Base-by-base conservation (phyloP, 208 protist genomes). In the Trypanosoma platydactyli region DNA sequence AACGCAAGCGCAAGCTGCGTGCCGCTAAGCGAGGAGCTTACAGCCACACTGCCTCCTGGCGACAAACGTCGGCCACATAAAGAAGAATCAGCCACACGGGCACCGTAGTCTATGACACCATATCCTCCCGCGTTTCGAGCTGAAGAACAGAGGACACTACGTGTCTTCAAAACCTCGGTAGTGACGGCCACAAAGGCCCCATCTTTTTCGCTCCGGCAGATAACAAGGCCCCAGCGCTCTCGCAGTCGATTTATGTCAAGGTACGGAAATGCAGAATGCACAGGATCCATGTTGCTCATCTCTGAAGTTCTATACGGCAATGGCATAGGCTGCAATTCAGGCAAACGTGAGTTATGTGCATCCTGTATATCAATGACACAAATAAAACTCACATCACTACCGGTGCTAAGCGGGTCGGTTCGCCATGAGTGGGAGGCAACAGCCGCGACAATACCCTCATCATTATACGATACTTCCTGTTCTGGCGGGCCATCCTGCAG, bases 341-440 rank as follows among this genome's bases (percentile, higher is more conserved):
- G 33, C 12, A 25, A 27, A 20, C 3, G 30, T 30, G 30, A 41
- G 18, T 9, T 7, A 16, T 22, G 9, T 30, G 20, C 24, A 1
- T 86, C 80, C 7, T 67, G 56, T 24, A 94, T 57, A 16, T 81
- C 73, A 20, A 88, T 72, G 16, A 81, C 42, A 59, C 66, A 71
- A 59, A 71, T 42, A 56, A 84, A 94, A 12, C 77, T 71, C 11
- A 78, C 80, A 71, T 94, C 84, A 50, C 54, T 61, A 24, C 53
- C 55, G 1, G 40, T 30, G 5, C 33, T 46, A 25, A 86, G 52
- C n/a, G 83, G 78, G 40, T 64, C 44, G 1, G 68, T 65, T 5
- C 88, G 82, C 78, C 84, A 89, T 16, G 82, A 62, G 13, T 74
- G 58, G 29, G 27, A 42, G 29, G 83, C 77, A 4, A 94, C 81